Evolutionary conservation across 2,329 filamentous ascomycete genomes (phyloP), one percentile per base, ranked within the genome.

Genomic region (Falciphora oryzae): DNA sequence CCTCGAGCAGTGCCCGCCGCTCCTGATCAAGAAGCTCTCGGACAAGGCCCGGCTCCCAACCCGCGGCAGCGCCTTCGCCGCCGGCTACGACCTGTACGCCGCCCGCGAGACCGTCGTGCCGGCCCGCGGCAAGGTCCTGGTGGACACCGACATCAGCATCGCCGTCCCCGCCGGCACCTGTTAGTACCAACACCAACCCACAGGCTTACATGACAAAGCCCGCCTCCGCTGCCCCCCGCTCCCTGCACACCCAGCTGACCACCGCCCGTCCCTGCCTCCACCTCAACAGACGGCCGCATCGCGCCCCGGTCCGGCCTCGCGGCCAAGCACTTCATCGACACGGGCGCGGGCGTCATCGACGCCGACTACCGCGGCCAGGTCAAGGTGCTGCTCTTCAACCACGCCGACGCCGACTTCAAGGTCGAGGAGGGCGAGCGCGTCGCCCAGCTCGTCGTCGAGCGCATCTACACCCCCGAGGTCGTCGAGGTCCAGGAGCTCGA

Each of bases 321-420:
- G 2, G 83, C 88, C 66, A 99, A 99, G 81, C 88, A 98, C 80
- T 95, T 93, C 79, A 98, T 99, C 75, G 93, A 97, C 76, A 95
- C 91, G 0, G 93, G 96, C 67, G 95, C 95, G 0, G 95, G 95
- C 64, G 95, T 99, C 68, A 98, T 99, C 71, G 95, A 99, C 77
- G 93, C 94, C 44, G 95, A 99, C 78, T 99, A 99, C 81, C 86
- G 95, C 50, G 95, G 95, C 27, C 91, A 91, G 70, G 89, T 99
- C 72, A 97, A 96, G 82, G 90, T 99, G 31, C 83, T 99, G 69
- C 85, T 99, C 63, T 98, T 98, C 78, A 99, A 99, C 80, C 89
- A 96, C 76, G 85, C 84, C 63, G 93, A 97, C 62, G 78, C 79
- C 57, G 93, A 97, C 75, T 98, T 96, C 74, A 82, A 79, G 68